phyloP scores from a whole-genome alignment of 345 rosid species.

The Gossypioides kirkii region DNA sequence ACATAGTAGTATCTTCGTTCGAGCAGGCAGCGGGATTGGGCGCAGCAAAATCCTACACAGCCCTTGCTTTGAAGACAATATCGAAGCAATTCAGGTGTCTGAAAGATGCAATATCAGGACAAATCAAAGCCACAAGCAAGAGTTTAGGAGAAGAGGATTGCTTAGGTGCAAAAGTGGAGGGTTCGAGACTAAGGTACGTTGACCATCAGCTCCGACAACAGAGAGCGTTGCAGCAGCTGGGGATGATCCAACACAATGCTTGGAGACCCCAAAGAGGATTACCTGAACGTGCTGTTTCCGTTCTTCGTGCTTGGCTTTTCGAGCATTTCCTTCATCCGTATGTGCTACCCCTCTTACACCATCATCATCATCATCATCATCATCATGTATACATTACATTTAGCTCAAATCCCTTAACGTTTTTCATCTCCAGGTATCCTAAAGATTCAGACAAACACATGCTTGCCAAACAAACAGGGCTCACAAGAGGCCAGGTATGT shows the following conservation, averaged over 20 bases:
- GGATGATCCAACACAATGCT: constrained; percentile 50
- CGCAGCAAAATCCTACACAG: constrained; percentile 59
- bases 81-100: constrained; percentile 70
- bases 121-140: constrained; percentile 51
- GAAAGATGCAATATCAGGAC: constrained; percentile 54
- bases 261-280: constrained; percentile 86
- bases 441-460: constrained; percentile 71
- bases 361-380: background rate
- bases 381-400: background rate
- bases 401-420: background rate
- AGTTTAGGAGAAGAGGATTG: constrained; percentile 58
- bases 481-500: constrained; percentile 71
- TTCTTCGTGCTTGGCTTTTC: constrained; percentile 83
- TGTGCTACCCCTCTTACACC: constrained; percentile 5
- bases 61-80: constrained; percentile 60
- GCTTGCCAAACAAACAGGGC: constrained; percentile 84
- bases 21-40: constrained; percentile 63
- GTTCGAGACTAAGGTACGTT: constrained; percentile 40
- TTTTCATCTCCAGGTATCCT: constrained; percentile 47
- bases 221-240: constrained; percentile 49
- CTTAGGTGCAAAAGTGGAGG: constrained; percentile 37
- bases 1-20: constrained; percentile 44
- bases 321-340: constrained; percentile 92
- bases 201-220: constrained; percentile 57
- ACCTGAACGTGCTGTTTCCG: constrained; percentile 69